Conservation (phyloP, 1,284 basidiomycete species). For the Sphagnurus paluster region DNA sequence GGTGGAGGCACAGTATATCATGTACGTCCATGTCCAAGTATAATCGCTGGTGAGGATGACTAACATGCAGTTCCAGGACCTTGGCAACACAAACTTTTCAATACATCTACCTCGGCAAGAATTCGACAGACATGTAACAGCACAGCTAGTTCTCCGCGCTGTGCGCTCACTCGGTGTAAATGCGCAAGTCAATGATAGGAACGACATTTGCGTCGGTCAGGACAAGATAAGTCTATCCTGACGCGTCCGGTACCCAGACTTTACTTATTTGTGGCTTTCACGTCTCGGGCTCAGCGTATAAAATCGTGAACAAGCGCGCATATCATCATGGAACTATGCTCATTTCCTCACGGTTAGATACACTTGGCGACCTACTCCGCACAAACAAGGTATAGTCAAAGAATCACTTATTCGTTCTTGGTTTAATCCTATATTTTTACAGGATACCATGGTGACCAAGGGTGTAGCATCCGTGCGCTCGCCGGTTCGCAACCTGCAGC, state of each 20-base stretch:
- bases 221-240: slow-evolving; percentile 86
- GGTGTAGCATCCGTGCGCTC: slow-evolving; percentile 92
- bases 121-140: slow-evolving; percentile 84
- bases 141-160: slow-evolving; percentile 77
- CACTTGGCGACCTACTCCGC: slow-evolving; percentile 72
- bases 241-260: slow-evolving; percentile 4
- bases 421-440: neutral
- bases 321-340: slow-evolving; percentile 99
- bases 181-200: slow-evolving; percentile 84
- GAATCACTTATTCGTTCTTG: neutral
- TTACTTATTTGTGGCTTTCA: slow-evolving; percentile 34
- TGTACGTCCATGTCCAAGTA: slow-evolving; percentile 49
- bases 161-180: slow-evolving; percentile 74
- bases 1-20: slow-evolving; percentile 99
- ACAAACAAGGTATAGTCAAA: slow-evolving; percentile 69
- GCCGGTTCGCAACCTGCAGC: slow-evolving; percentile 83
- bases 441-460: slow-evolving; percentile 81
- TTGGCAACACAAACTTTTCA: slow-evolving; percentile 97
- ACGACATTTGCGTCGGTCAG: slow-evolving; percentile 83
- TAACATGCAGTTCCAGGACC: slow-evolving; percentile 64
- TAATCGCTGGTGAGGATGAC: neutral
- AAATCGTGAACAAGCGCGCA: slow-evolving; percentile 87
- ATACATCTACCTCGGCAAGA: slow-evolving; percentile 83
- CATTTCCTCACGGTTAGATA: slow-evolving; percentile 75
- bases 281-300: slow-evolving; percentile 98